Percentiles rank a stretch among this genome's conserved stretches.
phyloP scores from a whole-genome alignment of 2,329 filamentous ascomycete species.

The Colletotrichum tabaci region DNA sequence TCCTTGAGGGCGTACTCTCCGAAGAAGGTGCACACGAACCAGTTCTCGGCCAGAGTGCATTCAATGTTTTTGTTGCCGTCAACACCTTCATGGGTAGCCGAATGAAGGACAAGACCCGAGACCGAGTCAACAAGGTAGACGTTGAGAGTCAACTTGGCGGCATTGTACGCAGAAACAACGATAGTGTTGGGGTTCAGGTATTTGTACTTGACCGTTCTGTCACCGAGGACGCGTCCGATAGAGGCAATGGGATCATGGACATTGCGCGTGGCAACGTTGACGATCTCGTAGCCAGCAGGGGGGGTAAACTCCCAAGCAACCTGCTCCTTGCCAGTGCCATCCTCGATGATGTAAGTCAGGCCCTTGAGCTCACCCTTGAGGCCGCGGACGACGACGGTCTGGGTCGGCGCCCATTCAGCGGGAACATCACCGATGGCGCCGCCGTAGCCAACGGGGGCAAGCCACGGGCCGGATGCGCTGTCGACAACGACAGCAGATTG shows the following conservation, averaged over 20 bases:
- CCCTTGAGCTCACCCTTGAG: conserved; percentile 68
- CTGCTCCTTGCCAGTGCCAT: conserved; percentile 59
- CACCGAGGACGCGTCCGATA: conserved; percentile 92
- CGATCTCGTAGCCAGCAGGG: conserved; percentile 75
- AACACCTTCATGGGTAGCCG: conserved; percentile 79
- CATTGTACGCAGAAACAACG: conserved; percentile 79
- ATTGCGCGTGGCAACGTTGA: conserved; percentile 77
- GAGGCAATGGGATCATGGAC: conserved; percentile 91
- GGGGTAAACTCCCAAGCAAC: conserved; percentile 82
- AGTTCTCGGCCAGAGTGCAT: conserved; percentile 91
- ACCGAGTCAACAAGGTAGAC: conserved; percentile 89
- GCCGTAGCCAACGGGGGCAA: conserved; percentile 67
- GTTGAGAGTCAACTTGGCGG: conserved; percentile 71
- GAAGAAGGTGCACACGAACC: conserved; percentile 90
- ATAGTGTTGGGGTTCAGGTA: conserved; percentile 92
- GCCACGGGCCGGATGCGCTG: conserved; percentile 65
- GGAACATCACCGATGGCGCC: conserved; percentile 65
- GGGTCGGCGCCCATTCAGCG: conserved; percentile 62
- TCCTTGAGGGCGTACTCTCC: conserved; percentile 72
- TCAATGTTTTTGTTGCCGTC: conserved; percentile 82
- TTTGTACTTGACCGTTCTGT: conserved; percentile 96
- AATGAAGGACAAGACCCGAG: conserved; percentile 84
- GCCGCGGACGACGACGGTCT: conserved; percentile 69
- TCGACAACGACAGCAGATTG: conserved; percentile 65
- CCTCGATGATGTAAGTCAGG: conserved; percentile 64